These are phyloP conservation scores for Hyaloscypha bicolor DNA, from an alignment of 495 filamentous ascomycete species.

Conservation along the genomic window DNA sequence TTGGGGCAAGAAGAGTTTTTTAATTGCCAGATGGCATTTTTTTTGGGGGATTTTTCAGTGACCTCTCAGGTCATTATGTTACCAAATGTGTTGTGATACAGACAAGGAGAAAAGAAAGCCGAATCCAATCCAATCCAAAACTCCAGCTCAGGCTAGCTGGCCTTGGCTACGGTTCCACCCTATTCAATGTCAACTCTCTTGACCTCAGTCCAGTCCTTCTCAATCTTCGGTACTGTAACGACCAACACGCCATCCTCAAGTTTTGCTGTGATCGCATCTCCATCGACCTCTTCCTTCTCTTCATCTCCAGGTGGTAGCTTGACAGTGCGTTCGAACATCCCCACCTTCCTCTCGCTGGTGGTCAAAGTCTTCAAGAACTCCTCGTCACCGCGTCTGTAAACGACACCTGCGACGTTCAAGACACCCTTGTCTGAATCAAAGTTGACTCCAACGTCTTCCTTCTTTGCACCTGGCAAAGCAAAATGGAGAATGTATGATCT, in stretches of 20 bases:
- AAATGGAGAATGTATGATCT: constrained; percentile 67
- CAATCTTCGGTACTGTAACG: constrained; percentile 69
- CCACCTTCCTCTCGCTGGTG: constrained; percentile 67
- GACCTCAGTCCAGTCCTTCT: constrained; percentile 60
- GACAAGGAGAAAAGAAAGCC: constrained; percentile 6
- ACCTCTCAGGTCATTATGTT: constrained; percentile 21
- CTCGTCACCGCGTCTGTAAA: constrained; percentile 72
- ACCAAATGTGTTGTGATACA: constrained; percentile 7
- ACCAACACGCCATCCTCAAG: constrained; percentile 60
- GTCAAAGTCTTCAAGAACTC: constrained; percentile 67
- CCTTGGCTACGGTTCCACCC: not conserved
- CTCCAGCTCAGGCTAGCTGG: not conserved
- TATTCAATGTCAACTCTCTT: constrained; percentile 62
- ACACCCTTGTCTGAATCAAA: constrained; percentile 69
- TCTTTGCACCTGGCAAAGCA: constrained; percentile 75
- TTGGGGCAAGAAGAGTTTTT: not conserved
- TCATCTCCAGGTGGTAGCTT: constrained; percentile 52
- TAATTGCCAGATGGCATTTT: constrained; percentile 23
- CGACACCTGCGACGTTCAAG: constrained; percentile 68
- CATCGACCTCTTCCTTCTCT: constrained; percentile 62
- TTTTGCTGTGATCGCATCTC: constrained; percentile 68
- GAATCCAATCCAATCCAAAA: constrained; percentile 9
- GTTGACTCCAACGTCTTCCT: constrained; percentile 74
- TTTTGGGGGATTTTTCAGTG: constrained; percentile 23
- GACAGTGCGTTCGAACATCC: constrained; percentile 72